phyloP scores from a whole-genome alignment of 2,329 filamentous ascomycete species.

The Scorias spongiosa region DNA sequence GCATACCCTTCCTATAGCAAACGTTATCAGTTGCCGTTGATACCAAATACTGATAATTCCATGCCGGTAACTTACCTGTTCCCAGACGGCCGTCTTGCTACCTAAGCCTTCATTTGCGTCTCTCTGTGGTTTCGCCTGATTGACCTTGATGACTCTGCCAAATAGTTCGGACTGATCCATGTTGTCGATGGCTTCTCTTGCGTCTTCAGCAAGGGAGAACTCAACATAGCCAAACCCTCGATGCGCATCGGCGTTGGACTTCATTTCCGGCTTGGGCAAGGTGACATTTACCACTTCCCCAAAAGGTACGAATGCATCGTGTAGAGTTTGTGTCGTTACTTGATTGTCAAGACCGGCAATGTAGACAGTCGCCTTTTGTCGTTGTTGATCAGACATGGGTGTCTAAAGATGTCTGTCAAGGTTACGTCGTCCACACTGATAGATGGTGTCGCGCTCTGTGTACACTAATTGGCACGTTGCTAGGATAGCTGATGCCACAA shows the following conservation, averaged over 20 bases:
- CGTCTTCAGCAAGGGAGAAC: slow-evolving; percentile 73
- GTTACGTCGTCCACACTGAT: too few species aligned
- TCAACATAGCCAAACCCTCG: slow-evolving; percentile 95
- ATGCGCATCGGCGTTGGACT: slow-evolving; percentile 64
- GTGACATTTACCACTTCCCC: slow-evolving; percentile 88
- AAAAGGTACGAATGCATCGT: slow-evolving; percentile 90
- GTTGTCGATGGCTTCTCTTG: slow-evolving; percentile 91
- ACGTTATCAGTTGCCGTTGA: slow-evolving; percentile 5
- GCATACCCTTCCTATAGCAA: slow-evolving; percentile 71
- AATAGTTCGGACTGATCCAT: slow-evolving; percentile 97
- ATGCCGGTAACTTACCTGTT: slow-evolving; percentile 50
- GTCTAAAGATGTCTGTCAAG: background rate
- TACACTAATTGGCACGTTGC: too few species aligned
- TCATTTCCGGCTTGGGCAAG: slow-evolving; percentile 69
- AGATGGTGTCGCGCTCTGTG: too few species aligned
- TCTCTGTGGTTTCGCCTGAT: slow-evolving; percentile 81
- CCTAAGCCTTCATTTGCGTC: slow-evolving; percentile 74
- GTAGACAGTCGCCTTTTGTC: slow-evolving; percentile 83
- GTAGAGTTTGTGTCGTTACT: slow-evolving; percentile 60
- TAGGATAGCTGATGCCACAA: too few species aligned
- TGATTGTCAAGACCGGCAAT: slow-evolving; percentile 74
- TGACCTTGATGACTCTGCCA: slow-evolving; percentile 81
- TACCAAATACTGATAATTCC: slow-evolving; percentile 7
- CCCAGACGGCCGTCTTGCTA: slow-evolving; percentile 90
- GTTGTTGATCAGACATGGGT: slow-evolving; percentile 64